These are phyloP conservation scores for Xerocomellus dryophilus DNA, from an alignment of 768 basidiomycete species.

Conservation along the genomic window DNA sequence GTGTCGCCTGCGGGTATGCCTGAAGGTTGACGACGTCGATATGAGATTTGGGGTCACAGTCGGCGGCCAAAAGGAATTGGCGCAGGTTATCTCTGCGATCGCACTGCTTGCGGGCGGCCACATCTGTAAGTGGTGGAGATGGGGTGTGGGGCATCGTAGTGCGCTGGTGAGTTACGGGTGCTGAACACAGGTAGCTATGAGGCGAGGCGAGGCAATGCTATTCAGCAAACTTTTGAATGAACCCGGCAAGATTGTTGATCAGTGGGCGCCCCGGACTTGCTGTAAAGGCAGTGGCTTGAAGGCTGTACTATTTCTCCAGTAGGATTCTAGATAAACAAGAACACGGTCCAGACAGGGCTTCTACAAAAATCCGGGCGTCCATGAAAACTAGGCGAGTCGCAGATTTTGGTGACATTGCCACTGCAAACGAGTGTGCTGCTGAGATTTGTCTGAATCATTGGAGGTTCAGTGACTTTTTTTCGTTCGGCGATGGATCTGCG, in stretches of 20 bases:
- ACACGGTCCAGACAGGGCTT: no score
- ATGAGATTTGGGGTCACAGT: conserved; percentile 1
- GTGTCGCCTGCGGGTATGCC: conserved; percentile 26
- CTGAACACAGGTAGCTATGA: background rate
- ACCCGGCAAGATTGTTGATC: background rate
- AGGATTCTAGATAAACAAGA: no score
- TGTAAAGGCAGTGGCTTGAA: conserved; percentile 10
- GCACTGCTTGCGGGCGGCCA: conserved; percentile 23
- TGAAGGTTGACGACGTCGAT: conserved; percentile 19
- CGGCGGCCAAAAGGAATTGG: background rate
- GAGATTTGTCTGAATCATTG: no score
- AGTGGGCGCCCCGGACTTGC: conserved; percentile 1
- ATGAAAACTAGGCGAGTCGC: no score
- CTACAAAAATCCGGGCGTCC: no score
- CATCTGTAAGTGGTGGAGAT: conserved; percentile 2
- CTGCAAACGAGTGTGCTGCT: no score
- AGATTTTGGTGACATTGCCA: no score
- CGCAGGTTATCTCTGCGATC: conserved; percentile 23
- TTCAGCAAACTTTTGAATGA: conserved; percentile 4
- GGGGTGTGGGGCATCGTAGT: conserved; percentile 6
- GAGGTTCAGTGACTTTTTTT: no score
- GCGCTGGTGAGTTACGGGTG: background rate
- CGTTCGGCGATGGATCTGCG: no score
- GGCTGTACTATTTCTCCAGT: background rate
- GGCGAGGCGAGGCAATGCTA: background rate